Conservation (phyloP, 805 yeast genomes). For the Blastobotrys attinorum region DNA sequence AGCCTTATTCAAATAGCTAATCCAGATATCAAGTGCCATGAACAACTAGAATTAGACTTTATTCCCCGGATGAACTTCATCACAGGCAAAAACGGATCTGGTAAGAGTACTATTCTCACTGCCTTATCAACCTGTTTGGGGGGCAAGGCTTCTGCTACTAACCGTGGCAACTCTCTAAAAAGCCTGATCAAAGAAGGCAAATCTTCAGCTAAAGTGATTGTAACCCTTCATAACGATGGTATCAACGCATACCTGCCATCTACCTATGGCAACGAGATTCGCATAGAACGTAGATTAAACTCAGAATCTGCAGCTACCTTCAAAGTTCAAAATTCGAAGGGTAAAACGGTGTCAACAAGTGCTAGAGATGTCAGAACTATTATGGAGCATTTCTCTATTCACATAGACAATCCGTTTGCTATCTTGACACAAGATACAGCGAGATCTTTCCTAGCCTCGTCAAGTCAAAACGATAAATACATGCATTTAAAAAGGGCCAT, state of each 20-base stretch:
- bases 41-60: slow-evolving; percentile 61
- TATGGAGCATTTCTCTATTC: slow-evolving; percentile 61
- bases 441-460: slow-evolving; percentile 73
- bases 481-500: slow-evolving; percentile 76
- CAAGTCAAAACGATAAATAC: slow-evolving; percentile 66
- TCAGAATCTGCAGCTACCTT: slow-evolving; percentile 45
- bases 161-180: slow-evolving; percentile 67
- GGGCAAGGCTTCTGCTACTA: slow-evolving; percentile 79
- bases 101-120: slow-evolving; percentile 81
- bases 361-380: slow-evolving; percentile 62
- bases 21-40: slow-evolving; percentile 78
- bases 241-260: slow-evolving; percentile 65
- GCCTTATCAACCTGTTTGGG: slow-evolving; percentile 85
- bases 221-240: slow-evolving; percentile 40
- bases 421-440: slow-evolving; percentile 93
- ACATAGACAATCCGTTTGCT: slow-evolving; percentile 85
- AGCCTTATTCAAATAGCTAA: no score
- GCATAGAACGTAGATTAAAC: slow-evolving; percentile 58
- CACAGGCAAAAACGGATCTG: slow-evolving; percentile 86
- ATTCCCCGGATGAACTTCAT: slow-evolving; percentile 81
- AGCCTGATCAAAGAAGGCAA: slow-evolving; percentile 73
- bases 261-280: slow-evolving; percentile 59
- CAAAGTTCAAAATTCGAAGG: slow-evolving; percentile 43
- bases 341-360: slow-evolving; percentile 39
- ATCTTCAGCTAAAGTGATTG: slow-evolving; percentile 54